phyloP scores from a whole-genome alignment of 106 monocot species.

The Dactylorhiza incarnata region DNA sequence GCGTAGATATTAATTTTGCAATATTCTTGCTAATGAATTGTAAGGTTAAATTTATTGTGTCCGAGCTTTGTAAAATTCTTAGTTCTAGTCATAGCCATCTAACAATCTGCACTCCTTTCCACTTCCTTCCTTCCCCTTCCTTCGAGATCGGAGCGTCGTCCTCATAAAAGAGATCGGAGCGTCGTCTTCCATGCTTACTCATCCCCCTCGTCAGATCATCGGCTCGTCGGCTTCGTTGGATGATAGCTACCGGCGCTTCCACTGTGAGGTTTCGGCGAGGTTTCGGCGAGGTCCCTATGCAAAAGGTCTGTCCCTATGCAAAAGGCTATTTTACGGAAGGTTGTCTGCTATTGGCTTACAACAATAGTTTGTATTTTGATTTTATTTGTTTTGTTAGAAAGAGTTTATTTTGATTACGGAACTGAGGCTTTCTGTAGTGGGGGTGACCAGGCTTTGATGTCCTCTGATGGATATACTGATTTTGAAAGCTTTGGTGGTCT shows the following conservation, averaged over 20 bases:
- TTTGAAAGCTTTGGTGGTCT: conserved; percentile 74
- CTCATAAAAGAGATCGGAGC: too few relatives aligned
- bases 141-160: too few relatives aligned
- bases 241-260: conserved; percentile 62
- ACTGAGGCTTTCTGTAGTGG: conserved; percentile 82
- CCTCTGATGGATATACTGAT: conserved; percentile 80
- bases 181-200: too few relatives aligned
- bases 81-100: too few relatives aligned
- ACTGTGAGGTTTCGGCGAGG: conserved; percentile 57
- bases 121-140: too few relatives aligned
- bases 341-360: neutral
- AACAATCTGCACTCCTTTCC: too few relatives aligned
- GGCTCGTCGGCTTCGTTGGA: conserved; percentile 15
- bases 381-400: conserved; percentile 8
- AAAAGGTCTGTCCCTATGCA: conserved; percentile 81
- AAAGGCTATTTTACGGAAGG: conserved; percentile 79
- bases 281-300: conserved; percentile 71
- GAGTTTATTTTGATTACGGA: conserved; percentile 32
- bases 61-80: too few relatives aligned
- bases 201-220: neutral
- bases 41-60: too few relatives aligned
- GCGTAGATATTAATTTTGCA: too few relatives aligned
- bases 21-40: too few relatives aligned
- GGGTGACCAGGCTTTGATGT: conserved; percentile 75
- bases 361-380: neutral